These are phyloP conservation scores for Rusavskia elegans DNA, from an alignment of 495 filamentous ascomycete genomes.

Conservation along the genomic window DNA sequence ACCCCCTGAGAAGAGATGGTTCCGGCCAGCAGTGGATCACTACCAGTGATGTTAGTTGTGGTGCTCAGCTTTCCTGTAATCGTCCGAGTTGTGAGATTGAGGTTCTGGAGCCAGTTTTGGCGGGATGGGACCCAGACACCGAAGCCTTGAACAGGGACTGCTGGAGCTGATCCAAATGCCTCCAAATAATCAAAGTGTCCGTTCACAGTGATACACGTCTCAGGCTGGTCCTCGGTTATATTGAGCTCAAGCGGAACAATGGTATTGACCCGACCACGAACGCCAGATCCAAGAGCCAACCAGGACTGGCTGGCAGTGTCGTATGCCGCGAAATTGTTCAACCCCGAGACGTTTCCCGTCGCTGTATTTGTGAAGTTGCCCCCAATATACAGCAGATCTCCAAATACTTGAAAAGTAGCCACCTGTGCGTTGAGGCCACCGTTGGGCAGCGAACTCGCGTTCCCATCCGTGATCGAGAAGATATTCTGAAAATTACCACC, in stretches of 20 bases:
- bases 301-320: constrained; percentile 52
- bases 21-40: constrained; percentile 57
- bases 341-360: constrained; percentile 36
- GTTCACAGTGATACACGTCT: constrained; percentile 62
- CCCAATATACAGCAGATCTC: constrained; percentile 59
- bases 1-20: constrained; percentile 56
- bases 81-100: constrained; percentile 46
- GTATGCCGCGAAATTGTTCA: constrained; percentile 65
- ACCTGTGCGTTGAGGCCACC: constrained; percentile 76
- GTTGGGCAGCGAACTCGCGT: constrained; percentile 42
- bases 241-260: constrained; percentile 72
- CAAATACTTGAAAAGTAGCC: constrained; percentile 46
- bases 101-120: constrained; percentile 75
- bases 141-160: constrained; percentile 53
- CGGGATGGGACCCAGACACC: constrained; percentile 88
- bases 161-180: constrained; percentile 43
- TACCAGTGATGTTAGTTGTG: constrained; percentile 41
- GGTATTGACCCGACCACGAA: constrained; percentile 60
- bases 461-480: constrained; percentile 51
- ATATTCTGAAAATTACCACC: constrained; percentile 45
- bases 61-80: constrained; percentile 59
- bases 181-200: constrained; percentile 64
- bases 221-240: constrained; percentile 49
- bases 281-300: constrained; percentile 68
- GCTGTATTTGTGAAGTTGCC: constrained; percentile 70